These are phyloP conservation scores for Curvularia sp. DNA, from an alignment of 2,329 filamentous ascomycete genomes.

Conservation along the genomic window DNA sequence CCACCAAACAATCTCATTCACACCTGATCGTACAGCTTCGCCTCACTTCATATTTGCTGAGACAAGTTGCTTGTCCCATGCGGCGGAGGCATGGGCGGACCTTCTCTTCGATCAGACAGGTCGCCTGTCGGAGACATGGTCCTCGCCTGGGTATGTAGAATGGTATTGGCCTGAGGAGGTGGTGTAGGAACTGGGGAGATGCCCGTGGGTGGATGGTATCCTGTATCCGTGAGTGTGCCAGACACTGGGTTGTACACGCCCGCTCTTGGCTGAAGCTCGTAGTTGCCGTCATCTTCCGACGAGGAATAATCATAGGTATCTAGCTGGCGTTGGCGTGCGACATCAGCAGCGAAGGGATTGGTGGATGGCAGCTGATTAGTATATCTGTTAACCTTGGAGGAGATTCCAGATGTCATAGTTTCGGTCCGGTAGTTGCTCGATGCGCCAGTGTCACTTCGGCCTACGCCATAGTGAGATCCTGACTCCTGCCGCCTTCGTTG, in stretches of 20 bases:
- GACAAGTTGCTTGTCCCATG: constrained; percentile 41
- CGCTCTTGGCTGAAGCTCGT: constrained; percentile 43
- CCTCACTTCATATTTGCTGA: constrained; percentile 32
- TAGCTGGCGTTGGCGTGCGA: constrained; percentile 35
- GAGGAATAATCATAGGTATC: constrained; percentile 50
- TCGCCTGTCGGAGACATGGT: constrained; percentile 38
- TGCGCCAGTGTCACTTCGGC: constrained; percentile 42
- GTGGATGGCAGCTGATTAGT: constrained; percentile 42
- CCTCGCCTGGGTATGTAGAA: constrained; percentile 17
- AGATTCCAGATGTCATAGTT: constrained; percentile 36
- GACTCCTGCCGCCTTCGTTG: constrained; percentile 46
- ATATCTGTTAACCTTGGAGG: constrained; percentile 43
- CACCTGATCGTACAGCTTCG: neutral
- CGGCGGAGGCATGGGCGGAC: constrained; percentile 36
- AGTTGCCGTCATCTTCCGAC: constrained; percentile 49
- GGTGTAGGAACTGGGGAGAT: constrained; percentile 44
- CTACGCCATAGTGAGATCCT: constrained; percentile 32
- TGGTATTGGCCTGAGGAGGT: constrained; percentile 32
- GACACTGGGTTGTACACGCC: constrained; percentile 44
- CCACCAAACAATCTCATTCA: neutral
- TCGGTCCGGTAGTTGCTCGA: constrained; percentile 39
- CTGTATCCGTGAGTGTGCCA: constrained; percentile 45
- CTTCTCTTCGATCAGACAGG: constrained; percentile 35
- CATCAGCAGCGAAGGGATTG: constrained; percentile 42
- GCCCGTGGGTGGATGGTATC: constrained; percentile 43